Percentiles rank a stretch among this genome's conserved stretches.
phyloP scores from a whole-genome alignment of 164 flowering plant species.

The Sextonia rubra region DNA sequence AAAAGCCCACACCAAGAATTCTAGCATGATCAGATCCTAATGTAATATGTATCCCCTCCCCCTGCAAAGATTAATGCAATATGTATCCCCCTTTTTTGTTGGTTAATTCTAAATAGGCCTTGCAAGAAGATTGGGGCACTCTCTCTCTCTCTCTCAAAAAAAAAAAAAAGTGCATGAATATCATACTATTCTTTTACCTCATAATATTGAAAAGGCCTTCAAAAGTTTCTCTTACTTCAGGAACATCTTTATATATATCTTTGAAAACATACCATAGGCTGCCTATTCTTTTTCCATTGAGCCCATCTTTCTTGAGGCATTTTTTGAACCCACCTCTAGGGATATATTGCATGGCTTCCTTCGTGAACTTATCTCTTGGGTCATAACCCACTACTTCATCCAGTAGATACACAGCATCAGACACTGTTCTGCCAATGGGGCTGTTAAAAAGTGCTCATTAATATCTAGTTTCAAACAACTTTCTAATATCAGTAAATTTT shows the following conservation, averaged over 20 bases:
- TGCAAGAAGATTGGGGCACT: too few species aligned
- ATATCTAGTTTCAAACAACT: background rate
- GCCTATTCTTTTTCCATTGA: slow-evolving; percentile 55
- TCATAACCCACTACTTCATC: slow-evolving; percentile 68
- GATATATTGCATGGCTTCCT: slow-evolving; percentile 36
- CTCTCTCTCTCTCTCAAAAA: too few species aligned
- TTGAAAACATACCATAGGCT: slow-evolving; percentile 2
- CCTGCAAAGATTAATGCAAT: background rate
- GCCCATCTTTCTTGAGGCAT: slow-evolving; percentile 50
- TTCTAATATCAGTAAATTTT: too few species aligned
- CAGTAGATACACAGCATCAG: slow-evolving; percentile 65
- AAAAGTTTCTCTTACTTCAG: background rate
- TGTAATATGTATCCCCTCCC: background rate
- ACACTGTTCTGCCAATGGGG: slow-evolving; percentile 67
- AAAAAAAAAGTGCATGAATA: too few species aligned
- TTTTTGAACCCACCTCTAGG: slow-evolving; percentile 62
- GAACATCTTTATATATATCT: background rate
- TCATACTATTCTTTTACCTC: too few species aligned
- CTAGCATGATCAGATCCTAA: background rate
- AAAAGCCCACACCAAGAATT: too few species aligned
- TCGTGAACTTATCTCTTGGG: slow-evolving; percentile 44
- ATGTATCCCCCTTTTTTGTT: too few species aligned
- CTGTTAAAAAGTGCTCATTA: slow-evolving; percentile 19
- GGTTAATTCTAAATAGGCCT: too few species aligned
- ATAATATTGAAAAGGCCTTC: background rate